Conservation (phyloP, 2,329 filamentous ascomycete species). For the Penicillium sp. region DNA sequence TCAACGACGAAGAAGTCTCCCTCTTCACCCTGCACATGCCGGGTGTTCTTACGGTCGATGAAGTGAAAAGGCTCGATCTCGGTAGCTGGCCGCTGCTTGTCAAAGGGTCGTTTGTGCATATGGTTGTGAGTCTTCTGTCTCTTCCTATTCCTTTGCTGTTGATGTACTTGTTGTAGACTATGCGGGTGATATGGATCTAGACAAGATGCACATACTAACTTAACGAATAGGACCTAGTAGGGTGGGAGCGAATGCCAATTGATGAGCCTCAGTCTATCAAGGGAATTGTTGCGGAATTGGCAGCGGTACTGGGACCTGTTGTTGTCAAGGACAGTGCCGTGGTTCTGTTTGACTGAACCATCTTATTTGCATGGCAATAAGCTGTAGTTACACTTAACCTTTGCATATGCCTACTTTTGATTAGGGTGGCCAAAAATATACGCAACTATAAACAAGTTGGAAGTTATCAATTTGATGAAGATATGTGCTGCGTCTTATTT, state of each 20-base stretch:
- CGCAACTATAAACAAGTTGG: not conserved
- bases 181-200: too few species aligned
- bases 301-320: conserved; percentile 50
- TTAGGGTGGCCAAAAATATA: not conserved
- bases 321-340: conserved; percentile 48
- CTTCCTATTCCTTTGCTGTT: not conserved
- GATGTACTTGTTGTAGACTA: not conserved
- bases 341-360: conserved; percentile 42
- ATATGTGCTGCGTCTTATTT: not conserved
- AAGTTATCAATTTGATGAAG: not conserved
- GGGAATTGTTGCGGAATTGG: conserved; percentile 53
- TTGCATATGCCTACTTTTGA: not conserved
- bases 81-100: conserved; percentile 51
- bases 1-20: conserved; percentile 48
- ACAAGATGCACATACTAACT: not conserved
- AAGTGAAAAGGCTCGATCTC: conserved; percentile 49
- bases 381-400: too few species aligned
- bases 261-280: conserved; percentile 51
- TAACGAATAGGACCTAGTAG: conserved; percentile 46
- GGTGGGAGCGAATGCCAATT: conserved; percentile 52
- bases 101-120: conserved; percentile 47
- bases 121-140: conserved; percentile 40
- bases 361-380: too few species aligned
- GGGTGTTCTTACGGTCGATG: conserved; percentile 48
- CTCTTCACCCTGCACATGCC: conserved; percentile 54